Evolutionary conservation across 208 protist species (phyloP).

Genomic region (Crithidia mellificae): DNA sequence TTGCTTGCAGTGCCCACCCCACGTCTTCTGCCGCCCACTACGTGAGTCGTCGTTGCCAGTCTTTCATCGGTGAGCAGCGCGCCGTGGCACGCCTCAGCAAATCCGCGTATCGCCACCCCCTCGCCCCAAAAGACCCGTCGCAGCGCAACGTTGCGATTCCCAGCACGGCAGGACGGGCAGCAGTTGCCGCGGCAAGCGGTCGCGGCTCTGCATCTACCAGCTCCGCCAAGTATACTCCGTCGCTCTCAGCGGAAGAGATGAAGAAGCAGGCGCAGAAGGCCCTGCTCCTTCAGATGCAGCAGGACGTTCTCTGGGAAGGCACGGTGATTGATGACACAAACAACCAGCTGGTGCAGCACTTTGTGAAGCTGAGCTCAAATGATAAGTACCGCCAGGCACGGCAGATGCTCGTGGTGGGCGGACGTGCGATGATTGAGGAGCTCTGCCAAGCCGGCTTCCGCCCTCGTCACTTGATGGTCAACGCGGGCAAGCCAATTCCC

Average conservation of each 20-base stretch:
- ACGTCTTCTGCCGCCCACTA: not conserved
- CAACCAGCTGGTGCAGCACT: conserved; percentile 79
- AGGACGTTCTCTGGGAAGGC: conserved; percentile 87
- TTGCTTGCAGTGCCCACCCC: conserved; percentile 27
- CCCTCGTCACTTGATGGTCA: conserved; percentile 74
- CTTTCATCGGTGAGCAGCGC: conserved; percentile 54
- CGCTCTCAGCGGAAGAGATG: conserved; percentile 55
- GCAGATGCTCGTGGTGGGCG: conserved; percentile 74
- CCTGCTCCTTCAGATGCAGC: conserved; percentile 71
- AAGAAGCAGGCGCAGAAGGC: conserved; percentile 73
- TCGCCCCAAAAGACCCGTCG: conserved; percentile 72
- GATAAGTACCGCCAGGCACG: conserved; percentile 79
- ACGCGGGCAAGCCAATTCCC: conserved; percentile 57
- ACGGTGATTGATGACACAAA: conserved; percentile 74
- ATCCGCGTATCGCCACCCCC: conserved; percentile 61
- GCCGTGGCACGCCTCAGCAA: conserved; percentile 50
- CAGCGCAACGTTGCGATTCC: conserved; percentile 76
- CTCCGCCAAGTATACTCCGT: not conserved
- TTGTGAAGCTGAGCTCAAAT: conserved; percentile 69
- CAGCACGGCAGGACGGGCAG: conserved; percentile 23
- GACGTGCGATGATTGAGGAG: conserved; percentile 81
- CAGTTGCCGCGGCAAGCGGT: conserved; percentile 17
- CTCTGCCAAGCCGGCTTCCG: conserved; percentile 63
- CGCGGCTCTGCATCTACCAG: not conserved
- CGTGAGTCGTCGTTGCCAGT: conserved; percentile 38